Conservation (phyloP, 2,329 filamentous ascomycete genomes). For the Harringtonia lauricola region DNA sequence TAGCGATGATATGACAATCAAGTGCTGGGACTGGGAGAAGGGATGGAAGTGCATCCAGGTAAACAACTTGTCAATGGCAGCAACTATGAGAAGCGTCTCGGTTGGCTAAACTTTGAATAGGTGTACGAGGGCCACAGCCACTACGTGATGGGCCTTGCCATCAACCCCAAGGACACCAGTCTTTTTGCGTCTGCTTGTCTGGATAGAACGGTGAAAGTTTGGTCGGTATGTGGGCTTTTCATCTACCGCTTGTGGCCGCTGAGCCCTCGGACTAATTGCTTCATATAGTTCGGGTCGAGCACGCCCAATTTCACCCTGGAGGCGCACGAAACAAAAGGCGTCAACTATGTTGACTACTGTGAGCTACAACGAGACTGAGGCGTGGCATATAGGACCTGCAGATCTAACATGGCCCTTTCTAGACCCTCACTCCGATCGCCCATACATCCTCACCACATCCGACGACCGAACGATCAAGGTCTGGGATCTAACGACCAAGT, state of each 20-base stretch:
- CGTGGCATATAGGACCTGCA: not conserved
- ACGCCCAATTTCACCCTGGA: constrained; percentile 94
- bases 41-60: constrained; percentile 92
- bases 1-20: constrained; percentile 97
- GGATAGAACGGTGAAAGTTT: constrained; percentile 76
- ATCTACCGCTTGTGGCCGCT: not conserved
- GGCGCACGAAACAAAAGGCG: constrained; percentile 92
- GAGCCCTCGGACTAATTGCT: not conserved
- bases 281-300: constrained; percentile 66
- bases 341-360: constrained; percentile 91
- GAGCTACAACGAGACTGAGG: not conserved
- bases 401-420: not conserved
- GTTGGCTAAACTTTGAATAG: not conserved
- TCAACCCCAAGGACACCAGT: constrained; percentile 96
- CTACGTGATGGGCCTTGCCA: constrained; percentile 87
- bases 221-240: constrained; percentile 11
- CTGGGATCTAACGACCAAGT: constrained; percentile 99
- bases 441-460: constrained; percentile 89
- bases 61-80: not conserved
- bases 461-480: constrained; percentile 96
- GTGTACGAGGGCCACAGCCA: constrained; percentile 92
- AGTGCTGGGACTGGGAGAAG: constrained; percentile 98
- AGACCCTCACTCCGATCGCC: constrained; percentile 59
- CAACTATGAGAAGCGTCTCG: not conserved
- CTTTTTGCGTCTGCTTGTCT: constrained; percentile 87